Percentiles rank a stretch among this genome's conserved stretches.
Conservation (phyloP, 2,329 filamentous ascomycete species). For the Ceratocystis eucalypticola region DNA sequence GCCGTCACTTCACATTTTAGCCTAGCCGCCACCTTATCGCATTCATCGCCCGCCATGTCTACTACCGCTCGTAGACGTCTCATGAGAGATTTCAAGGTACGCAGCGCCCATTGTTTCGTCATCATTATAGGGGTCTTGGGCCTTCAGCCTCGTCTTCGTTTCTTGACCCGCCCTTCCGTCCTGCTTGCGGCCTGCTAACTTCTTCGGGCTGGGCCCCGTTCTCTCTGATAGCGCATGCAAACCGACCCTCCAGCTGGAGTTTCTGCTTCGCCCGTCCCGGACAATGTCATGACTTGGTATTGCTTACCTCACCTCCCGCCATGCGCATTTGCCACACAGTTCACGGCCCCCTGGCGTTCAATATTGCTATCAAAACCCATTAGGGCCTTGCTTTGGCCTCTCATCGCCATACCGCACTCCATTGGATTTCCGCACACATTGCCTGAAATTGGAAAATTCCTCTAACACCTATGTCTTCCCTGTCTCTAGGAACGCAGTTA, state of each 20-base stretch:
- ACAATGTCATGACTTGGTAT: constrained; percentile 96
- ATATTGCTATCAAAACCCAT: neutral
- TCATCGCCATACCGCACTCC: neutral
- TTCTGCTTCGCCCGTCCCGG: constrained; percentile 86
- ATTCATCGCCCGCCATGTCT: constrained; percentile 41
- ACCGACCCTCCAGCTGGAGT: constrained; percentile 95
- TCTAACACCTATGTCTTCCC: constrained; percentile 11
- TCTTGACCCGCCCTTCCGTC: neutral
- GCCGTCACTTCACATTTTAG: neutral
- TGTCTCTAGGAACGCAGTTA: constrained; percentile 76
- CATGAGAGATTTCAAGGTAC: constrained; percentile 98
- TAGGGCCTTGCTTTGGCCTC: neutral
- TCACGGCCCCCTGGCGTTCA: neutral
- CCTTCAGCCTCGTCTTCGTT: neutral
- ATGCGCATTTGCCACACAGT: neutral
- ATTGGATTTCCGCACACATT: neutral
- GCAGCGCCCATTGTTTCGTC: constrained; percentile 23
- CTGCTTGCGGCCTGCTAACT: constrained; percentile 17
- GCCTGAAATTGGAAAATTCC: no score
- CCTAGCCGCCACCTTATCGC: neutral
- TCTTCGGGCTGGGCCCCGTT: neutral
- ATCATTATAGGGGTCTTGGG: neutral
- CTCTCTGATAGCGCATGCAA: constrained; percentile 70
- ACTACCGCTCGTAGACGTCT: constrained; percentile 88
- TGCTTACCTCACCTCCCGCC: constrained; percentile 22